Percentiles rank a stretch among this genome's conserved stretches.
phyloP scores from a whole-genome alignment of 2,329 filamentous ascomycete genomes.

The Pyricularia grisea region DNA sequence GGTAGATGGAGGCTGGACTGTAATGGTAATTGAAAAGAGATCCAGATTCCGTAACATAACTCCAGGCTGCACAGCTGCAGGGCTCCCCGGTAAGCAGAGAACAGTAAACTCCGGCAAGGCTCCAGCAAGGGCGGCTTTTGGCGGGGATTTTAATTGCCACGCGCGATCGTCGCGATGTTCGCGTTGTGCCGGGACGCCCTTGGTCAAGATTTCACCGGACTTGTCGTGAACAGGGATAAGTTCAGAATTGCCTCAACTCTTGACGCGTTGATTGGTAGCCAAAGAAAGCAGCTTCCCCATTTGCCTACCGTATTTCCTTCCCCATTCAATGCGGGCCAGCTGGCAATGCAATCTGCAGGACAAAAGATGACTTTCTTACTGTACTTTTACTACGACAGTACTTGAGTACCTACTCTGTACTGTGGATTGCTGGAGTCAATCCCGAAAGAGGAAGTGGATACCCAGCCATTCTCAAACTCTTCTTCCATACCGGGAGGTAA shows the following conservation, averaged over 20 bases:
- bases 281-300: neutral
- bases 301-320: neutral
- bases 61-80: neutral
- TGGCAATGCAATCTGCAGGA: neutral
- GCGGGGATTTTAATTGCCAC: neutral
- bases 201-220: neutral
- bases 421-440: neutral
- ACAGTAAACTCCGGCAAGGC: neutral
- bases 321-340: neutral
- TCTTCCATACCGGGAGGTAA: neutral
- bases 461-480: neutral
- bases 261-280: conserved; percentile 7
- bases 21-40: neutral
- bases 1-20: neutral
- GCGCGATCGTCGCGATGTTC: neutral
- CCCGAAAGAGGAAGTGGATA: neutral
- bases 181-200: neutral
- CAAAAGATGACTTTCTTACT: neutral
- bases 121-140: neutral
- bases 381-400: neutral
- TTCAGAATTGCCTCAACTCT: neutral
- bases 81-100: neutral
- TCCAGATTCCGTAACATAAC: neutral
- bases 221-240: neutral
- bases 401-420: neutral